Evolutionary conservation across 306 rosid genomes (phyloP).

Genomic region (Dalbergia cochinchinensis): DNA sequence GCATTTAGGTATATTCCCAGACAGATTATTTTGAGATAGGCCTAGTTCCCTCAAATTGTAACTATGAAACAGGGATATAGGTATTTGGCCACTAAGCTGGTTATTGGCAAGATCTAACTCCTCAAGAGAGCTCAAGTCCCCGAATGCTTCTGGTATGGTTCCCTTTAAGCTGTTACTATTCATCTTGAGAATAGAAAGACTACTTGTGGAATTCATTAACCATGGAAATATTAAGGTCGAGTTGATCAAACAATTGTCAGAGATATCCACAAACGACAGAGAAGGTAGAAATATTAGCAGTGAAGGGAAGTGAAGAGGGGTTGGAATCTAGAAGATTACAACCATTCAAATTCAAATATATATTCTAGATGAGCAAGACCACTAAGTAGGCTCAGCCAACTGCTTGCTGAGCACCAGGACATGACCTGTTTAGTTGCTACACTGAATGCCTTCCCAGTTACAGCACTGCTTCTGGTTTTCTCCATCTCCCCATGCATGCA

Average conservation of each 20-base stretch:
- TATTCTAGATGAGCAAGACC: background rate
- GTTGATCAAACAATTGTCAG: background rate
- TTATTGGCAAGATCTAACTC: background rate
- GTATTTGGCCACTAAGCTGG: conserved; percentile 12
- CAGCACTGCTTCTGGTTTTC: background rate
- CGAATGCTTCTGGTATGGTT: conserved; percentile 23
- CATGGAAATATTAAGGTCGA: too few species aligned
- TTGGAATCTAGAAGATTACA: background rate
- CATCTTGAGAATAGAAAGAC: background rate
- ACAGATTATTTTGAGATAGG: background rate
- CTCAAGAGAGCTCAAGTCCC: background rate
- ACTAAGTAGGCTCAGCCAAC: background rate
- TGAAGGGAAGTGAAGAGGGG: background rate
- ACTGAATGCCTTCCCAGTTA: background rate
- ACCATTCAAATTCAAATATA: accelerated
- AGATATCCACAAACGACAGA: background rate
- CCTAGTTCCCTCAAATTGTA: background rate
- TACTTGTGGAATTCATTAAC: background rate
- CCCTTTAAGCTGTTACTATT: background rate
- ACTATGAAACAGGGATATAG: background rate
- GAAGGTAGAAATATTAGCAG: background rate
- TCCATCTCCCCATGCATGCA: conserved; percentile 9
- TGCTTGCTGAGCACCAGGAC: background rate
- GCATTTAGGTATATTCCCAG: background rate
- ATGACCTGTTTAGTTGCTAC: background rate